Evolutionary conservation across 164 flowering plant species (phyloP).

Genomic region (Magnolia kwangsiensis): DNA sequence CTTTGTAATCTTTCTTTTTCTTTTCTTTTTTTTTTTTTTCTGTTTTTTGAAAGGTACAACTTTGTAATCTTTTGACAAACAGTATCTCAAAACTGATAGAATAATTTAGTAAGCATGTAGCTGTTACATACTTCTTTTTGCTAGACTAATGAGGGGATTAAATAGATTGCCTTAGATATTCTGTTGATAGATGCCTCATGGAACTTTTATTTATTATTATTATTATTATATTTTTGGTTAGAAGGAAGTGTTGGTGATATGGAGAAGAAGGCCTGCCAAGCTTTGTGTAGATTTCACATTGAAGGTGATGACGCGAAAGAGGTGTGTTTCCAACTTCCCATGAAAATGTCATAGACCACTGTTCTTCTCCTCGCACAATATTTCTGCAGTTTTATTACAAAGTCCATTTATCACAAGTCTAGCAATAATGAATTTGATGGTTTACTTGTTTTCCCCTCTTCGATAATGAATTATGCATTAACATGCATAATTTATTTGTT

Average conservation of each 20-base stretch:
- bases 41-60: neutral
- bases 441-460: neutral
- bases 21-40: no score
- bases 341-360: neutral
- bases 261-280: constrained; percentile 65
- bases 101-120: neutral
- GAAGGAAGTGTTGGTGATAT: constrained; percentile 50
- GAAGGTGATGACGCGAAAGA: constrained; percentile 71
- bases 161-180: neutral
- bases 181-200: neutral
- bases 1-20: neutral
- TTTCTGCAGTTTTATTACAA: neutral
- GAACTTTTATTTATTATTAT: neutral
- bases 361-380: neutral
- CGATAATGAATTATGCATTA: neutral
- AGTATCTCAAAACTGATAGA: neutral
- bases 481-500: neutral
- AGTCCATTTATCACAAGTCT: neutral
- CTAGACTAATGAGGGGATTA: neutral
- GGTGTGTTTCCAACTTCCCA: constrained; percentile 34
- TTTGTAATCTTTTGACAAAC: neutral
- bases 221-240: constrained; percentile 6
- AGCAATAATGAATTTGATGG: neutral
- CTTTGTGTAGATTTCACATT: constrained; percentile 56
- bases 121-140: neutral